A percentile compares a stretch with the other conserved stretches of the same genome.
These are phyloP conservation scores for Colletotrichum siamense DNA, from an alignment of 2,329 filamentous ascomycete species.

Conservation along the genomic window DNA sequence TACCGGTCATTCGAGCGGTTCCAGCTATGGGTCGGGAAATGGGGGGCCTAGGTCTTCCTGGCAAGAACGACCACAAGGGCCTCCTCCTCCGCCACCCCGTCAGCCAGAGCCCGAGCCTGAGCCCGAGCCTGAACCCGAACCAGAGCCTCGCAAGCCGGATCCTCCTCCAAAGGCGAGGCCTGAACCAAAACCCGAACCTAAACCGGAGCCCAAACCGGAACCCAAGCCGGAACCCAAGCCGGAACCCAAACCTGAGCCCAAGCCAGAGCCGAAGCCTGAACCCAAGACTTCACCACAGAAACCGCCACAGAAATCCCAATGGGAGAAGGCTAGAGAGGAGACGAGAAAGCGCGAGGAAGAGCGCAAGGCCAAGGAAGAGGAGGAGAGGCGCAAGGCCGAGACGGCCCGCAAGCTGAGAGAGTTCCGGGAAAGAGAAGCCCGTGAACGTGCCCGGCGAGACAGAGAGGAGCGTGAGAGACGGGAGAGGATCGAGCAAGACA, in stretches of 20 bases:
- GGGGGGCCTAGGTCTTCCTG: slow-evolving; percentile 43
- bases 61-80: slow-evolving; percentile 33
- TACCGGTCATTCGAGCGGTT: slow-evolving; percentile 22
- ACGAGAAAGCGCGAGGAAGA: slow-evolving; percentile 68
- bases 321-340: slow-evolving; percentile 58
- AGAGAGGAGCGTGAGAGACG: slow-evolving; percentile 40
- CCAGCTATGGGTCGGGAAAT: slow-evolving; percentile 29
- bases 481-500: slow-evolving; percentile 40
- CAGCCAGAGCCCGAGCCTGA: slow-evolving; percentile 23
- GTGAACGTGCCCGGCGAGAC: slow-evolving; percentile 47
- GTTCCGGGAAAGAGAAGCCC: slow-evolving; percentile 60
- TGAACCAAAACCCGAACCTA: slow-evolving; percentile 21
- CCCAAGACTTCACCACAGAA: slow-evolving; percentile 15
- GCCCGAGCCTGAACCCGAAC: slow-evolving; percentile 19
- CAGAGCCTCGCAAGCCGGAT: slow-evolving; percentile 29
- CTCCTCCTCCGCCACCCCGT: slow-evolving; percentile 23
- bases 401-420: slow-evolving; percentile 57
- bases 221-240: slow-evolving; percentile 1
- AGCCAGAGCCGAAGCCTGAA: slow-evolving; percentile 25
- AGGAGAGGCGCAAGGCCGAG: slow-evolving; percentile 65
- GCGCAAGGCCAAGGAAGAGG: slow-evolving; percentile 64
- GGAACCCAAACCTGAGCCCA: slow-evolving; percentile 7
- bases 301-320: slow-evolving; percentile 24
- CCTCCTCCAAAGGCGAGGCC: slow-evolving; percentile 27
- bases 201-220: slow-evolving; percentile 25